These are phyloP conservation scores for Leonotis leonurus DNA, from an alignment of 257 asterid species.

Conservation along the genomic window DNA sequence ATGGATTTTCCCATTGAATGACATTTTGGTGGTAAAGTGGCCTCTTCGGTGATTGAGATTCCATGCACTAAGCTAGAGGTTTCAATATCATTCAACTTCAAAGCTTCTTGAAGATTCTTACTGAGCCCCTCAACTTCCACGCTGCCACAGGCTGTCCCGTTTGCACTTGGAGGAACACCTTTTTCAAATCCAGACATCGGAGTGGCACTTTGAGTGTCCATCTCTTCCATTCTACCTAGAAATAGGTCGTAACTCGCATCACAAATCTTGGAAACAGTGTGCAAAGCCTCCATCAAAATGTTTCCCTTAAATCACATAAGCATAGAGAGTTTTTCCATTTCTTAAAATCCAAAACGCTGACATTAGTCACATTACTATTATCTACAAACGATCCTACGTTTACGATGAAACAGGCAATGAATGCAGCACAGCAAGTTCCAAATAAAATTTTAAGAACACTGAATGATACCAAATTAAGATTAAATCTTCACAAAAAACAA, in stretches of 20 bases:
- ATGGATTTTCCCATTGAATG: conserved; percentile 16
- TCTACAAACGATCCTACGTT: neutral
- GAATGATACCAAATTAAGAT: neutral
- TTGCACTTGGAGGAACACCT: conserved; percentile 17
- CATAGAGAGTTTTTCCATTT: neutral
- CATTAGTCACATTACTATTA: neutral
- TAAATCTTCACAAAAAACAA: conserved; percentile 16
- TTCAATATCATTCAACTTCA: conserved; percentile 22
- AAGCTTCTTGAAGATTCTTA: conserved; percentile 24
- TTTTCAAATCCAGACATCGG: conserved; percentile 23
- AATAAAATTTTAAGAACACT: neutral
- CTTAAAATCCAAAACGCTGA: too few species aligned
- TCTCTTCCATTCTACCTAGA: conserved; percentile 22
- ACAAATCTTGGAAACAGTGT: conserved; percentile 1
- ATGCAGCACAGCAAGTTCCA: neutral
- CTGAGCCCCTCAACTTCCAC: conserved; percentile 21
- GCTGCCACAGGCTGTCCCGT: conserved; percentile 25
- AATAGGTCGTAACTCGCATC: neutral
- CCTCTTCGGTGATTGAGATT: conserved; percentile 13
- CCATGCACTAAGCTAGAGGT: conserved; percentile 3
- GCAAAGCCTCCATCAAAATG: neutral
- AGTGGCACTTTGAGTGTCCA: conserved; percentile 33
- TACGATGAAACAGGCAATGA: neutral
- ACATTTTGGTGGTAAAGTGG: conserved; percentile 28
- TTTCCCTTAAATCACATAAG: neutral